A percentile compares a stretch with the other conserved stretches of the same genome.
These are phyloP conservation scores for Mortierella sp. DNA, from an alignment of 371 early-diverging fungal species.

Conservation along the genomic window DNA sequence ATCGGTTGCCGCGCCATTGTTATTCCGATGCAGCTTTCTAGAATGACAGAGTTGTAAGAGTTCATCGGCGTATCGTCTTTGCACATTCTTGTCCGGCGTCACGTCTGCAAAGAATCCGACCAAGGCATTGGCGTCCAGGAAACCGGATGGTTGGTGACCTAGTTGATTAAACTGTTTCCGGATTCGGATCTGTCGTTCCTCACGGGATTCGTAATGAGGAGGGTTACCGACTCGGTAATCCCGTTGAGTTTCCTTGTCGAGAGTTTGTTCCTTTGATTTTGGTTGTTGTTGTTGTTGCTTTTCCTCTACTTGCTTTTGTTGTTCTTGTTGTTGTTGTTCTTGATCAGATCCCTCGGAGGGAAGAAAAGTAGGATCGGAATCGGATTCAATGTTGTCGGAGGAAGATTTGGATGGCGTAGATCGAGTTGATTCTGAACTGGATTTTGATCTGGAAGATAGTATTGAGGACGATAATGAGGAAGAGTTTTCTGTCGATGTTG, in stretches of 20 bases:
- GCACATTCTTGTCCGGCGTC: conserved; percentile 43
- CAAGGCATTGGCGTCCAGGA: conserved; percentile 38
- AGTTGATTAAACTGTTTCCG: conserved; percentile 47
- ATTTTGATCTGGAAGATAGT: conserved; percentile 4
- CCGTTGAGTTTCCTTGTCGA: background rate
- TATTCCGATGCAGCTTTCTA: conserved; percentile 25
- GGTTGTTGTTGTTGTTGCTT: conserved; percentile 4
- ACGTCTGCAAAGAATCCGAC: conserved; percentile 46
- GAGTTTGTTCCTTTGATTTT: background rate
- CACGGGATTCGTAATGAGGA: conserved; percentile 45
- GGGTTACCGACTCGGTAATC: conserved; percentile 22
- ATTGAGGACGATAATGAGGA: background rate
- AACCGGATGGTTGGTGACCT: conserved; percentile 28
- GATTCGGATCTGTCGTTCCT: conserved; percentile 50
- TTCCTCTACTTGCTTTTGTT: background rate
- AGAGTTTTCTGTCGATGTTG: background rate
- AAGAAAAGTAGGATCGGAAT: conserved; percentile 26
- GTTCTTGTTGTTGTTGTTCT: background rate
- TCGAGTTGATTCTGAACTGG: conserved; percentile 1
- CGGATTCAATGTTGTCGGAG: conserved; percentile 10
- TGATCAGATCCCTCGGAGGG: conserved; percentile 10
- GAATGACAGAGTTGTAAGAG: conserved; percentile 47
- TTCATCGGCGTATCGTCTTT: conserved; percentile 48
- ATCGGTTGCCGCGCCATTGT: conserved; percentile 1
- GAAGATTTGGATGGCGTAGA: background rate